A percentile compares a stretch with the other conserved stretches of the same genome.
These are phyloP conservation scores for Phytophthora ramorum DNA, from an alignment of 352 stramenopile genomes.

Conservation along the genomic window DNA sequence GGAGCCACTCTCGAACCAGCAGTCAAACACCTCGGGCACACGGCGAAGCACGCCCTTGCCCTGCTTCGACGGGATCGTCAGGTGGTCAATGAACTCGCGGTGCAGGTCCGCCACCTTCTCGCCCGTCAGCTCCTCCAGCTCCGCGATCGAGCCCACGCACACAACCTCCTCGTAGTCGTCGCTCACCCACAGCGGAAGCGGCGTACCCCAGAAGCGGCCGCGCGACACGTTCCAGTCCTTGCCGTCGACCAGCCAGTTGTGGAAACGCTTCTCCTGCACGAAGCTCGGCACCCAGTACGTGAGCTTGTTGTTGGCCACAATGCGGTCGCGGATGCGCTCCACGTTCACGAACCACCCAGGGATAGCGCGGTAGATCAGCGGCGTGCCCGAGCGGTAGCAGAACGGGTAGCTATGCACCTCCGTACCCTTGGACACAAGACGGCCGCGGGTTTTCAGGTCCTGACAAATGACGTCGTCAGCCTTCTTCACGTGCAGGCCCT, in stretches of 20 bases:
- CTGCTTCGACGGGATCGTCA: constrained; percentile 97
- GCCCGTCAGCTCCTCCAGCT: constrained; percentile 96
- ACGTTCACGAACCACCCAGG: constrained; percentile 99
- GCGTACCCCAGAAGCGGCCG: constrained; percentile 99
- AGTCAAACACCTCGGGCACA: constrained; percentile 97
- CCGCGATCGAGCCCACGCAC: constrained; percentile 96
- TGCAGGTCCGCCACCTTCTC: constrained; percentile 96
- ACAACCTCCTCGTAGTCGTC: constrained; percentile 98
- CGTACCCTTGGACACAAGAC: constrained; percentile 97
- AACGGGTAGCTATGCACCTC: constrained; percentile 99
- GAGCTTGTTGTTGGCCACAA: constrained; percentile 90
- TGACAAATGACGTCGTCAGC: constrained; percentile 97
- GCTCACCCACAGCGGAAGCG: constrained; percentile 98
- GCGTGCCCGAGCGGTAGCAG: constrained; percentile 99
- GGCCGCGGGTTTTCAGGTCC: constrained; percentile 93
- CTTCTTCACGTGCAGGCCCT: constrained; percentile 98
- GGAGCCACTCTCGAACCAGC: constrained; percentile 99
- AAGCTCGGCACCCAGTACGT: constrained; percentile 88
- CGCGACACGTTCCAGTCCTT: constrained; percentile 99
- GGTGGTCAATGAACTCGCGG: constrained; percentile 98
- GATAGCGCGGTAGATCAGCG: constrained; percentile 99
- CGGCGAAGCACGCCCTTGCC: constrained; percentile 87
- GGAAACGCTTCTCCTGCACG: constrained; percentile 99
- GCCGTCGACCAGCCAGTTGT: constrained; percentile 99
- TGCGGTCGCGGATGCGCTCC: constrained; percentile 97